Conservation (phyloP, 2,329 filamentous ascomycete genomes). For the Huntiella abstrusa region DNA sequence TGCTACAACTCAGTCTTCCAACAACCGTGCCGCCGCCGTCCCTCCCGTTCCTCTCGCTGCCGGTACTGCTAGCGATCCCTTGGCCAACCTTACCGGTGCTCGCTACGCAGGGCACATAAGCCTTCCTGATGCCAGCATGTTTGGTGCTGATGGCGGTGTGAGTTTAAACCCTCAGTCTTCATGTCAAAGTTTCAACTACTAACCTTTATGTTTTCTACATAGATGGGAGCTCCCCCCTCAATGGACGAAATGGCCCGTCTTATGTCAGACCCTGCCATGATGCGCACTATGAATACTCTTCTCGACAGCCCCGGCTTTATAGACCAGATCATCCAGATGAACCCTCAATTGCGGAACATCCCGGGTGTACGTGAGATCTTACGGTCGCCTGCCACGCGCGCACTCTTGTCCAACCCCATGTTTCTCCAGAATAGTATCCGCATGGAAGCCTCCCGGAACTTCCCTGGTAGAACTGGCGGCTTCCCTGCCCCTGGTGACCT, state of each 20-base stretch:
- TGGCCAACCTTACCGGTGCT: constrained; percentile 80
- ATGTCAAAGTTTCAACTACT: not conserved
- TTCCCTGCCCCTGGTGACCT: constrained; percentile 89
- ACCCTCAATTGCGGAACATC: constrained; percentile 60
- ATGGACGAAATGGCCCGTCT: constrained; percentile 68
- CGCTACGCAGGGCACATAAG: constrained; percentile 84
- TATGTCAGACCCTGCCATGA: constrained; percentile 74
- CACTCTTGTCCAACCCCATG: constrained; percentile 84
- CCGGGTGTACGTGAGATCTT: constrained; percentile 69
- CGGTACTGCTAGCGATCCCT: constrained; percentile 68
- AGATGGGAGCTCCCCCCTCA: constrained; percentile 80
- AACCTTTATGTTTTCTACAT: constrained; percentile 4
- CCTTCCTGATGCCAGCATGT: constrained; percentile 70
- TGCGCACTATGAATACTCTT: constrained; percentile 79
- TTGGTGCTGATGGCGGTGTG: constrained; percentile 87
- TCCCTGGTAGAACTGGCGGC: constrained; percentile 24
- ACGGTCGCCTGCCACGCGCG: constrained; percentile 69
- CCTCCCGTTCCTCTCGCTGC: constrained; percentile 61
- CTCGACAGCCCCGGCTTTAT: constrained; percentile 89
- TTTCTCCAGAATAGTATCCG: constrained; percentile 65
- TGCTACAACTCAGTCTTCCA: constrained; percentile 25
- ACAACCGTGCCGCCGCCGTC: constrained; percentile 24
- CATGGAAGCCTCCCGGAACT: constrained; percentile 47
- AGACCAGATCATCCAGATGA: constrained; percentile 84
- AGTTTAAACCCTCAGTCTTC: constrained; percentile 22